Percentiles rank a stretch among this genome's conserved stretches.
These are phyloP conservation scores for Cercospora sp. DNA, from an alignment of 2,329 filamentous ascomycete species.

Conservation along the genomic window DNA sequence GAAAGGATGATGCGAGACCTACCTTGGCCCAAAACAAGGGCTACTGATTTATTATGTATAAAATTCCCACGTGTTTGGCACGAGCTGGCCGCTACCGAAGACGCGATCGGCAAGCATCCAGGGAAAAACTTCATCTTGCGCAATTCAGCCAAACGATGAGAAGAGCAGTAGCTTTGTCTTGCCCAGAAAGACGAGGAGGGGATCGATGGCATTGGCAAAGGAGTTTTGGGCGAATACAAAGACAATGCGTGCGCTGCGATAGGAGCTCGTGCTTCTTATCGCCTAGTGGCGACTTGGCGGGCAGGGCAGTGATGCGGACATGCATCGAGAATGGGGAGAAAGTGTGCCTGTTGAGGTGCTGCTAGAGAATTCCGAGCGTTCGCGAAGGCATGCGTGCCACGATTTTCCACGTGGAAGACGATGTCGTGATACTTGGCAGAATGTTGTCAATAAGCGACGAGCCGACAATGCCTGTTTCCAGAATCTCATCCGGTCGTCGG, in stretches of 20 bases:
- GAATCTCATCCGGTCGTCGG: neutral
- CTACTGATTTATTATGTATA: conserved; percentile 8
- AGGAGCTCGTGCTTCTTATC: conserved; percentile 13
- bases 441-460: conserved; percentile 13
- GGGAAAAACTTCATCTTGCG: conserved; percentile 12
- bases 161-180: conserved; percentile 13
- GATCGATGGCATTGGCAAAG: conserved; percentile 1
- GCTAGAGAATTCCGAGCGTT: neutral
- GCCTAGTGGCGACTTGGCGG: conserved; percentile 11
- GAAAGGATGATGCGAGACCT: neutral
- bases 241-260: conserved; percentile 2
- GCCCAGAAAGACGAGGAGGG: conserved; percentile 1
- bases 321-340: neutral
- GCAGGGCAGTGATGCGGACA: neutral
- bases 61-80: conserved; percentile 1
- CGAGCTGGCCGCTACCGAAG: conserved; percentile 7
- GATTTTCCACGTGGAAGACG: conserved; percentile 4
- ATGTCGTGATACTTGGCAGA: conserved; percentile 20
- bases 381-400: neutral
- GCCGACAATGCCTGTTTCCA: conserved; percentile 1
- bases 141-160: conserved; percentile 16
- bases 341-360: neutral
- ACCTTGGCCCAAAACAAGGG: neutral
- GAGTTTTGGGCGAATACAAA: conserved; percentile 1
- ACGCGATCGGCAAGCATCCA: neutral